A percentile compares a stretch with the other conserved stretches of the same genome.
Evolutionary conservation across 164 flowering plant genomes (phyloP).

Genomic region (Brasenia schreberi): DNA sequence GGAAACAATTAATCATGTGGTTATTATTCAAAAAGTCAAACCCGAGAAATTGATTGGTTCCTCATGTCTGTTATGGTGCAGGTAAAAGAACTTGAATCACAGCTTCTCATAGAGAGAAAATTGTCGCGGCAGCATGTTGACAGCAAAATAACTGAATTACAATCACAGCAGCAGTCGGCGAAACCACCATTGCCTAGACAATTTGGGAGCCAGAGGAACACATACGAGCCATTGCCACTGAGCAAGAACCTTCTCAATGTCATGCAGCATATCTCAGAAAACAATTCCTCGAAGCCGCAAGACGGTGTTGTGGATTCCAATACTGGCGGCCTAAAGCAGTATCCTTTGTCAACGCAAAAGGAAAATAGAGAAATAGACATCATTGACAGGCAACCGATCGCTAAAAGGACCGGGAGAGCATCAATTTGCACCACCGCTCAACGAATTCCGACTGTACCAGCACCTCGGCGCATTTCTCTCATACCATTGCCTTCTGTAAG

Average conservation of each 20-base stretch:
- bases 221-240: constrained; percentile 16
- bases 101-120: constrained; percentile 59
- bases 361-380: constrained; percentile 57
- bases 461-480: constrained; percentile 64
- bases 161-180: constrained; percentile 15
- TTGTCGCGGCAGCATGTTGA: constrained; percentile 86
- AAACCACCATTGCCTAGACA: constrained; percentile 40
- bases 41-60: neutral
- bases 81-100: constrained; percentile 88
- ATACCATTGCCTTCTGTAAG: constrained; percentile 43
- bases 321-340: neutral
- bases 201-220: constrained; percentile 23
- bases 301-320: neutral
- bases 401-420: constrained; percentile 49
- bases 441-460: constrained; percentile 20
- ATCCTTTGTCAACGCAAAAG: constrained; percentile 21
- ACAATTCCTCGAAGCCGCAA: constrained; percentile 16
- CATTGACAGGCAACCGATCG: constrained; percentile 19
- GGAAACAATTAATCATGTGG: neutral
- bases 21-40: neutral
- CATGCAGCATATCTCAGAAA: constrained; percentile 28
- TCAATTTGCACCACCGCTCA: constrained; percentile 44
- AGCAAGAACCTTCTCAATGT: constrained; percentile 21
- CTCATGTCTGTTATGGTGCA: constrained; percentile 15
- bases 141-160: constrained; percentile 66